phyloP scores from a whole-genome alignment of 1,284 basidiomycete species.

The Cryptococcus maquisensis region DNA sequence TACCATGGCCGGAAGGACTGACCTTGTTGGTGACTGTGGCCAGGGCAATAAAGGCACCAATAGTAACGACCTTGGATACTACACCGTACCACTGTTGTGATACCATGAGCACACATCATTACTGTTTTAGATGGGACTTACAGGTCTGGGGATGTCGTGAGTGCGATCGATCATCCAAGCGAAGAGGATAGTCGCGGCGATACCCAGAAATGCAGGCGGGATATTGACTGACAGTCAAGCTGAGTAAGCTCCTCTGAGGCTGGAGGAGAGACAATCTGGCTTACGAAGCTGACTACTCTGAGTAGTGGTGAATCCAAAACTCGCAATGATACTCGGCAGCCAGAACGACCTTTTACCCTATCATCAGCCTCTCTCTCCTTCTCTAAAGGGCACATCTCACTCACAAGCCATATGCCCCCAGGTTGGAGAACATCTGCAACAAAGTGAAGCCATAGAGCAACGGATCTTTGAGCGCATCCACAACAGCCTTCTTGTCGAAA shows the following conservation, averaged over 20 bases:
- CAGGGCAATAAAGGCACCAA: constrained; percentile 8
- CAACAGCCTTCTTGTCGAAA: constrained; percentile 3
- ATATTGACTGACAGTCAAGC: constrained; percentile 5
- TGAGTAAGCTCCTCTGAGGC: neutral
- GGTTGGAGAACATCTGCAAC: neutral
- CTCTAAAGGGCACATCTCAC: neutral
- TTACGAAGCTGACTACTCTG: constrained; percentile 7
- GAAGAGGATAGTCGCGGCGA: constrained; percentile 4
- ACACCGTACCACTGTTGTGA: neutral
- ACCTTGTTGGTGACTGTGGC: constrained; percentile 13
- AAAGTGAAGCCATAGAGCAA: neutral
- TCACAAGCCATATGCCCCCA: neutral
- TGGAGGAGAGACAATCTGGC: neutral
- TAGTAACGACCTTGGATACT: neutral
- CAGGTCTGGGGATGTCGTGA: constrained; percentile 8
- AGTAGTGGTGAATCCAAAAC: constrained; percentile 11
- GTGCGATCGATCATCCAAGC: constrained; percentile 4
- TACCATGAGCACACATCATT: neutral
- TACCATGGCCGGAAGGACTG: neutral
- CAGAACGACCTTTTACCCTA: constrained; percentile 12
- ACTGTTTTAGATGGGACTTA: neutral
- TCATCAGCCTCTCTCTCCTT: constrained; percentile 5
- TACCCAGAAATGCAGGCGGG: constrained; percentile 11
- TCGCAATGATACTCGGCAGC: constrained; percentile 14
- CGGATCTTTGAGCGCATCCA: constrained; percentile 6